These are phyloP conservation scores for Nissolia schottii DNA, from an alignment of 306 rosid species.

Conservation along the genomic window DNA sequence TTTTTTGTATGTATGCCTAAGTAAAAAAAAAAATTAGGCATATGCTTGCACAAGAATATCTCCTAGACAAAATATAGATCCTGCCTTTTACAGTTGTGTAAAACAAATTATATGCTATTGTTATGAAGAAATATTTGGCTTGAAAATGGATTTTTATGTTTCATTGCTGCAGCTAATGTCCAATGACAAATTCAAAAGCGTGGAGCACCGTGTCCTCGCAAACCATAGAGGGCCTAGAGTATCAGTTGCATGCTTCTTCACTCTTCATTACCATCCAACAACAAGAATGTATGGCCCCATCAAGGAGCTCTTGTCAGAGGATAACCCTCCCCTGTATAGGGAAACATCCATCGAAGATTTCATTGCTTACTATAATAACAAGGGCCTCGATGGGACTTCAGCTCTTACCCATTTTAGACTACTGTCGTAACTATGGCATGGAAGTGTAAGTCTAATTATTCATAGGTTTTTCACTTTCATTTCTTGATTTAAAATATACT, in stretches of 20 bases:
- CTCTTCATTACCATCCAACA: background rate
- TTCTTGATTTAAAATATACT: background rate
- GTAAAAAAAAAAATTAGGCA: too few species aligned
- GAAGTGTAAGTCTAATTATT: background rate
- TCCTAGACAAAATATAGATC: too few species aligned
- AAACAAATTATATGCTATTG: too few species aligned
- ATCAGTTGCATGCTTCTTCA: conserved; percentile 1
- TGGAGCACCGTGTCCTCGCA: conserved; percentile 14
- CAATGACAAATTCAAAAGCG: conserved; percentile 22
- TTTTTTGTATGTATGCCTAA: too few species aligned
- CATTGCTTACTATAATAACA: background rate
- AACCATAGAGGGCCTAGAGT: conserved; percentile 17
- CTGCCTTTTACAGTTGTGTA: too few species aligned
- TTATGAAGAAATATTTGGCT: background rate
- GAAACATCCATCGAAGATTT: conserved; percentile 19
- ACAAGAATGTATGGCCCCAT: conserved; percentile 37
- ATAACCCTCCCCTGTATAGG: conserved; percentile 34
- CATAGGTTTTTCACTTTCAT: background rate
- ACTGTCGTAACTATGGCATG: background rate
- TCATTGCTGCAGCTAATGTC: conserved; percentile 17
- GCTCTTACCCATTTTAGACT: conserved; percentile 28
- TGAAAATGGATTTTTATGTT: background rate
- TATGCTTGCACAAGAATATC: too few species aligned
- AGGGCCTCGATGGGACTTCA: conserved; percentile 33
- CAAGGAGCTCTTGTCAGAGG: conserved; percentile 41